Base-by-base conservation (phyloP, 2,329 filamentous ascomycete genomes). In the Colletotrichum salicis region DNA sequence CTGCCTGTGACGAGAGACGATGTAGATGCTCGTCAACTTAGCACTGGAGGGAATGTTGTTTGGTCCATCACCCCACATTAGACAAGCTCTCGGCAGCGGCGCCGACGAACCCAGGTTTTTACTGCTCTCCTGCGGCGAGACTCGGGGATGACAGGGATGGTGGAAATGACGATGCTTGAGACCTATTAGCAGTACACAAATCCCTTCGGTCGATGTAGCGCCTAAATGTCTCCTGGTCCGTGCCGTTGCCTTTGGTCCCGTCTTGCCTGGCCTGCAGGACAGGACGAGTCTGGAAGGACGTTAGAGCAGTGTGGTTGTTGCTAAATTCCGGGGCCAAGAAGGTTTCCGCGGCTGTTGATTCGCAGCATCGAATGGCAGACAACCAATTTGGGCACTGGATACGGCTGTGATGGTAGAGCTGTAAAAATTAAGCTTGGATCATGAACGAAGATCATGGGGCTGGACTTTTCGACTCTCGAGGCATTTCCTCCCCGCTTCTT, bases 241-340 rank as follows among this genome's bases (percentile, higher is more conserved):
- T 19, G 29, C 15, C 5, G 7, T 13, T 41, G 15, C 33, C 24
- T 31, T 37, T 11, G 15, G 29, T 11, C 15, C n/a, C 6, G 11
- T 10, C n/a, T 10, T 31, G 8, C 10, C 15, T 22, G 6, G 11
- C 4, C 15, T 54, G 33, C 55, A 22, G 45, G 22, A 33, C 4
- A 19, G 1, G 41, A 52, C 55, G 15, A 15, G 27, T 66, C 64
- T 66, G 55, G 64, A 66, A 66, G 55, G 31, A 52, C 54, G 5
- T 33, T 11, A 19, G 41, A 60, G 41, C 3, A 15, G 15, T 13
- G 1, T 13, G 13, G 13, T 10, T n/a, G 19, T 13, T 22, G 29
- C n/a, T 24, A 22, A 3, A 11, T 5, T 11, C 35, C 11, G 5
- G n/a, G 19, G 41, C 6, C 22, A 31, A 19, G 15, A 24, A 35